Percentiles rank a stretch among this genome's conserved stretches.
phyloP scores from a whole-genome alignment of 169 alveolate genomes.

The Cyclospora cayetanensis region DNA sequence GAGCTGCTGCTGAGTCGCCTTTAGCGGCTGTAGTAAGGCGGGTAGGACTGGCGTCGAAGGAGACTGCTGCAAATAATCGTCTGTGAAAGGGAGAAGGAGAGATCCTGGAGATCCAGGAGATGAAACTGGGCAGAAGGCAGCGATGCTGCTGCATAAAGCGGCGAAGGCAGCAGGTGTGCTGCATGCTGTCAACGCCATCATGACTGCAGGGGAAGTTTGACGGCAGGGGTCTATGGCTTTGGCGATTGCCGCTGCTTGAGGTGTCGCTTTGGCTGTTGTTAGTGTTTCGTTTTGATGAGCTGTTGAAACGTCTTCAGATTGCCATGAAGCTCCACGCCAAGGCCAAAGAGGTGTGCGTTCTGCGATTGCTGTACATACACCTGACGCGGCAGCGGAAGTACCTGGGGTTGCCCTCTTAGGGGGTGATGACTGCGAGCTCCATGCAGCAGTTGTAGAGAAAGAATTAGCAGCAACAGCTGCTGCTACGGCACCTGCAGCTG shows the following conservation, averaged over 20 bases:
- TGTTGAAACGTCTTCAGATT: background rate
- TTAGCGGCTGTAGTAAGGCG: too few species aligned
- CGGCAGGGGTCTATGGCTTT: constrained; percentile 13
- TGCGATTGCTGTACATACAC: background rate
- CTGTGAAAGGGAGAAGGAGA: background rate
- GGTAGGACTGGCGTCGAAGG: background rate
- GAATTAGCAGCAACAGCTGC: constrained; percentile 33
- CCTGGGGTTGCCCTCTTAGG: constrained; percentile 28
- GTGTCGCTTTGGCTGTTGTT: background rate
- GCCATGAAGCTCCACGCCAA: background rate
- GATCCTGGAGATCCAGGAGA: constrained; percentile 10
- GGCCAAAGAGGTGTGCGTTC: constrained; percentile 44
- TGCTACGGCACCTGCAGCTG: background rate
- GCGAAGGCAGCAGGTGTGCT: constrained; percentile 55
- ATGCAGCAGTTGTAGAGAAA: background rate
- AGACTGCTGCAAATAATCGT: constrained; percentile 13
- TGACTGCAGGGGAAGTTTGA: background rate
- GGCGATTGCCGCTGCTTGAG: constrained; percentile 6
- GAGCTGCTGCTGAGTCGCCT: background rate
- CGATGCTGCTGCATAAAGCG: constrained; percentile 23
- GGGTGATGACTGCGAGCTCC: background rate
- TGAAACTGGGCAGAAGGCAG: background rate
- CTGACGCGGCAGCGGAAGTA: constrained; percentile 36
- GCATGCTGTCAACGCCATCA: constrained; percentile 20
- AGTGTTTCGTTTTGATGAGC: background rate